These are phyloP conservation scores for Carex littledalei DNA, from an alignment of 176 grass and related monocot species.

Conservation along the genomic window DNA sequence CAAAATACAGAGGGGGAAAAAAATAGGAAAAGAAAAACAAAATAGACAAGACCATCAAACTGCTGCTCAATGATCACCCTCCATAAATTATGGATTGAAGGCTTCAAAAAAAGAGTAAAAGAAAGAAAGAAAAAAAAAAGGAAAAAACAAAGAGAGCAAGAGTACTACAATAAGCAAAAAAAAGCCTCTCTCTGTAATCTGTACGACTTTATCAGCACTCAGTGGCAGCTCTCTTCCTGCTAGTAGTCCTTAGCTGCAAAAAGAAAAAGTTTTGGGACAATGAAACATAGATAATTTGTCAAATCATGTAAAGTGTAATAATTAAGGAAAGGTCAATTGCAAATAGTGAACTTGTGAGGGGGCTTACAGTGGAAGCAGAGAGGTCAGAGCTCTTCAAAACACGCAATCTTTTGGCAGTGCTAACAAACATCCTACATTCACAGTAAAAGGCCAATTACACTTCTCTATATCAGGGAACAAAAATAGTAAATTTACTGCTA, in stretches of 20 bases:
- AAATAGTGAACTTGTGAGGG: conserved; percentile 18
- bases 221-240: conserved; percentile 61
- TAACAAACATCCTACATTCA: conserved; percentile 84
- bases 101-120: conserved; percentile 13
- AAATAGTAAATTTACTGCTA: not conserved
- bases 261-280: conserved; percentile 3
- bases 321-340: not conserved
- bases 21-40: not conserved
- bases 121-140: not conserved
- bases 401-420: conserved; percentile 73
- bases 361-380: conserved; percentile 44
- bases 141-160: not conserved
- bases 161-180: conserved; percentile 4
- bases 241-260: conserved; percentile 33
- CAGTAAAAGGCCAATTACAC: conserved; percentile 1
- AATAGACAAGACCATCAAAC: conserved; percentile 14
- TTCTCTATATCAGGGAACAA: not conserved
- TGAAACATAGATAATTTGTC: not conserved
- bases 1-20: not conserved
- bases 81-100: conserved; percentile 15
- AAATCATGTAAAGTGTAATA: not conserved
- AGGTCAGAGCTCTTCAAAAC: conserved; percentile 81
- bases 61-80: conserved; percentile 5
- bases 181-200: not conserved
- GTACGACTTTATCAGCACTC: conserved; percentile 31